phyloP scores from a whole-genome alignment of 2,329 filamentous ascomycete genomes.

The Ceratocystiopsis sp. region DNA sequence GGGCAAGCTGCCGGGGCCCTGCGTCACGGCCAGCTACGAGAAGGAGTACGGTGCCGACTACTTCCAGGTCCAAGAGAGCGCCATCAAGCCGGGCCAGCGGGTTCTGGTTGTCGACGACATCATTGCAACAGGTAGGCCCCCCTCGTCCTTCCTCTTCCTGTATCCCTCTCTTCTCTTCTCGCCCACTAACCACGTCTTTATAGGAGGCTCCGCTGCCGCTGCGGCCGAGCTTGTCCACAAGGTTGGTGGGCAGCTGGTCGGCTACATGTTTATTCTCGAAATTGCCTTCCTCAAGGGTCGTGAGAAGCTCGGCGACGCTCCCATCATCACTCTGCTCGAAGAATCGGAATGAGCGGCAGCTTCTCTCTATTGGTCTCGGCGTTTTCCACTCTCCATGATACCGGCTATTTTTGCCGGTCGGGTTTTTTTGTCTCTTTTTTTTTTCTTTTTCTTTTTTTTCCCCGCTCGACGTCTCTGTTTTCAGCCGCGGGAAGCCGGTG shows the following conservation, averaged over 20 bases:
- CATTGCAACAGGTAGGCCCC: conserved; percentile 76
- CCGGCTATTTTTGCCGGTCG: too few species aligned
- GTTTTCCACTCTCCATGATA: too few species aligned
- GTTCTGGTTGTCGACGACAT: conserved; percentile 94
- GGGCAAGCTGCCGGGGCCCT: conserved; percentile 87
- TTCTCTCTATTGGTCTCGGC: too few species aligned
- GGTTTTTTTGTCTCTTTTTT: too few species aligned
- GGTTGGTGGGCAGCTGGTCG: conserved; percentile 70
- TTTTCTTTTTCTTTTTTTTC: too few species aligned
- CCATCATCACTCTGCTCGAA: conserved; percentile 68
- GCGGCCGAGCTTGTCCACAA: conserved; percentile 74
- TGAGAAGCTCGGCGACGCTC: conserved; percentile 64
- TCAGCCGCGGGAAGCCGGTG: too few species aligned
- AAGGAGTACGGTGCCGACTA: conserved; percentile 95
- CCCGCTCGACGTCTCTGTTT: too few species aligned
- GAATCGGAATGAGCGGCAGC: conserved; percentile 7
- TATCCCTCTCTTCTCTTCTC: background rate
- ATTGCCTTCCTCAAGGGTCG: conserved; percentile 85
- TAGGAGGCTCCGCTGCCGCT: conserved; percentile 81
- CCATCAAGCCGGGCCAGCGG: conserved; percentile 70
- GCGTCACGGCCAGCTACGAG: conserved; percentile 68
- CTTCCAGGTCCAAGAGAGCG: conserved; percentile 88
- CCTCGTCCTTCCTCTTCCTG: background rate
- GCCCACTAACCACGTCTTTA: background rate
- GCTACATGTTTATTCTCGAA: conserved; percentile 91